Conservation (phyloP, 2,329 filamentous ascomycete species). For the Geoglossum cookeanum region DNA sequence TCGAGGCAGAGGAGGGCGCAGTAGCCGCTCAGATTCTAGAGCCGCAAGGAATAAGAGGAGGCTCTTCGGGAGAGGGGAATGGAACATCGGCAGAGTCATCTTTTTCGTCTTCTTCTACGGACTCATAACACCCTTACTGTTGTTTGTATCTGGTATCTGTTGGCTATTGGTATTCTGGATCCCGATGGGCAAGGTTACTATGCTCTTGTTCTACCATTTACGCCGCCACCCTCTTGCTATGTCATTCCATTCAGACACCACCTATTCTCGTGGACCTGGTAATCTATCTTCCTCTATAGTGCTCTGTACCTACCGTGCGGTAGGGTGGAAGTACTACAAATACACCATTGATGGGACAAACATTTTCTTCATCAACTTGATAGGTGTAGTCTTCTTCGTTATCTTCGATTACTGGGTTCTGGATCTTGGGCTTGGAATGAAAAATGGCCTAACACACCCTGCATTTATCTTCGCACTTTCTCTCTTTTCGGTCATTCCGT, state of each 20-base stretch:
- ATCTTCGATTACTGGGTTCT: constrained; percentile 85
- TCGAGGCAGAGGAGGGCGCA: constrained; percentile 34
- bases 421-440: constrained; percentile 44
- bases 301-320: constrained; percentile 90
- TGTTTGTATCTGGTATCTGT: constrained; percentile 72
- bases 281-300: constrained; percentile 69
- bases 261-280: constrained; percentile 50
- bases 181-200: constrained; percentile 90
- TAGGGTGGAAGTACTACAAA: constrained; percentile 94
- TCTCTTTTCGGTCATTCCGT: constrained; percentile 78
- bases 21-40: constrained; percentile 24
- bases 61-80: constrained; percentile 85
- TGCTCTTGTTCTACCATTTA: constrained; percentile 77
- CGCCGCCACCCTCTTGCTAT: constrained; percentile 81
- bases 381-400: constrained; percentile 81
- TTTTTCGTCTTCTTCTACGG: constrained; percentile 97
- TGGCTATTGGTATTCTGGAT: constrained; percentile 98
- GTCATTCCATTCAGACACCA: constrained; percentile 75
- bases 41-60: constrained; percentile 48
- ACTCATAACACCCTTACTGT: constrained; percentile 66
- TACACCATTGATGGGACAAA: constrained; percentile 97
- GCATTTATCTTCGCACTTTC: constrained; percentile 73
- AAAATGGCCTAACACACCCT: constrained; percentile 58
- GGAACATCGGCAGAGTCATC: constrained; percentile 84
- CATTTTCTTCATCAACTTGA: constrained; percentile 95